A percentile compares a stretch with the other conserved stretches of the same genome.
Evolutionary conservation across 257 asterid species (phyloP).

Genomic region (Salvia miltiorrhiza): DNA sequence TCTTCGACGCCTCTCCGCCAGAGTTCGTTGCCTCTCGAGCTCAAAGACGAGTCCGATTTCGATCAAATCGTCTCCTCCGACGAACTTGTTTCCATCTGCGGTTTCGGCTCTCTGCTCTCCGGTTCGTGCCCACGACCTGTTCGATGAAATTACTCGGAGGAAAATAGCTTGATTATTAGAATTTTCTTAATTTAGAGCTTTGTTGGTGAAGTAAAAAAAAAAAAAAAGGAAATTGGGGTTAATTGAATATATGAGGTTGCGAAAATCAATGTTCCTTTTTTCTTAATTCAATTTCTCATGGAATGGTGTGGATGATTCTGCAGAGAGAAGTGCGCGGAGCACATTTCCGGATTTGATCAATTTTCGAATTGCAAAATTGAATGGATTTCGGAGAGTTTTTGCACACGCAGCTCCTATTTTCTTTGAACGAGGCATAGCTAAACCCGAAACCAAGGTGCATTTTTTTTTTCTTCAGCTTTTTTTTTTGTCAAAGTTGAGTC

Average conservation of each 20-base stretch:
- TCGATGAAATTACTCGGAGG: not conserved
- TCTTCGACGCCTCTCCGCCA: slow-evolving; percentile 19
- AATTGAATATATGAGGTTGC: not conserved
- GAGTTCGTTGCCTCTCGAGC: slow-evolving; percentile 49
- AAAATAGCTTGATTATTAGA: not conserved
- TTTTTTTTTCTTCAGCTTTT: not conserved
- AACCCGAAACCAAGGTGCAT: slow-evolving; percentile 80
- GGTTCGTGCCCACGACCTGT: slow-evolving; percentile 41
- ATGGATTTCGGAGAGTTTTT: slow-evolving; percentile 85
- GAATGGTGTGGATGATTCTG: slow-evolving; percentile 15
- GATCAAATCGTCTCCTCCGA: slow-evolving; percentile 71
- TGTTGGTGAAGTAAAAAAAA: not conserved
- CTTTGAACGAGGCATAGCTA: slow-evolving; percentile 89
- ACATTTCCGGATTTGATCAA: slow-evolving; percentile 88
- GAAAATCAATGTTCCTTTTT: not conserved
- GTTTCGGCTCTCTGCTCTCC: slow-evolving; percentile 95
- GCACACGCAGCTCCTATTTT: slow-evolving; percentile 92
- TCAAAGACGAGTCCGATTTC: slow-evolving; percentile 61
- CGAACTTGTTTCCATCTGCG: slow-evolving; percentile 75
- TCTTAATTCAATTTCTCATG: not conserved
- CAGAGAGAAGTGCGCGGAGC: slow-evolving; percentile 94
- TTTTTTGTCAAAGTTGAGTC: not conserved
- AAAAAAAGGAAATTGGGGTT: not conserved
- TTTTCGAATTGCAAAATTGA: slow-evolving; percentile 79
- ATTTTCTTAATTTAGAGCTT: not conserved